Base-by-base conservation (phyloP, 345 rosid genomes). In the Kandelia obovata region DNA sequence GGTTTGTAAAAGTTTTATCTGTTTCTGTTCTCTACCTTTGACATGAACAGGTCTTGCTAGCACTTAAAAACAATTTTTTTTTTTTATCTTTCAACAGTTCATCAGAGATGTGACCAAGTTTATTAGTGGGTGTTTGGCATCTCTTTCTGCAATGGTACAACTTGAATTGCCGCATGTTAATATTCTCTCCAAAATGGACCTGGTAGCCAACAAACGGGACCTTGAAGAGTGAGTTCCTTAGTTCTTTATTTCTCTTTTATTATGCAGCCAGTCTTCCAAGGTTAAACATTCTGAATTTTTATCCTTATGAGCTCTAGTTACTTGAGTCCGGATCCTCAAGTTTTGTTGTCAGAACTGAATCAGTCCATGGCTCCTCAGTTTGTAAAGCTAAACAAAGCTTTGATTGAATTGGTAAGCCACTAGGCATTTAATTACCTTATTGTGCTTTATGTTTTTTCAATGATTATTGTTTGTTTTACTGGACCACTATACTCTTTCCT, bases 81-180 rank as follows among this genome's bases (percentile, higher is more conserved):
- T 2, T 62, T 39, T 11, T 39, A 10, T 13, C 17, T 43, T 13
- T 43, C 49, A 13, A 43, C 87, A 94, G 99, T 94, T 94, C 76
- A 78, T 91, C 55, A 86, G 92, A 5, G 96, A 94, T 77, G 96
- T 88, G 58, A 89, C 97, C 30, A 94, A 94, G 83, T 94, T 88
- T 74, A 86, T 91, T 46, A 91, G 97, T 69, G 98, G 97, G 53
- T 94, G 98, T 75, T 88, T 89, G 97, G 90, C 93, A 46, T 94
- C 98, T 66, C 97, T 91, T 63, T 87, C 97, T 66, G 97, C 97
- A 55, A 94, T 94, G 96, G 62, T 94, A 70, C 95, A 94, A 76
- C 96, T 94, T 68, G 97, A 94, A 71, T 65, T 91, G 76, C 98
- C 97, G 5, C 97, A 88, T 75, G 80, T 94, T 68, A 94, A 94